Evolutionary conservation across 345 rosid species (phyloP).

Genomic region (Salix caprea): DNA sequence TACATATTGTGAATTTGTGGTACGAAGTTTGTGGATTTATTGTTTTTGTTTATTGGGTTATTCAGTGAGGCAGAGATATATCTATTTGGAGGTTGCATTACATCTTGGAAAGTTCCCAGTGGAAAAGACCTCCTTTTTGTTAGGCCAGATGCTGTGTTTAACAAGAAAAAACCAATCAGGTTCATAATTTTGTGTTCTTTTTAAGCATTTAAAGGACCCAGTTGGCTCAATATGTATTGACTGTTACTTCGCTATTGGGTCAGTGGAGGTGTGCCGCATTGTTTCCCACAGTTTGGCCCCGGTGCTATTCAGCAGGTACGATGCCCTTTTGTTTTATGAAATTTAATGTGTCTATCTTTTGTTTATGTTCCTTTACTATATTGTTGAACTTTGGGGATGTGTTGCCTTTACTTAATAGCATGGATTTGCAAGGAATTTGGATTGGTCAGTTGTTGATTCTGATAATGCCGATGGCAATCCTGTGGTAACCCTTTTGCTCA

Average conservation of each 20-base stretch:
- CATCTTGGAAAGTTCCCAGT: slow-evolving; percentile 76
- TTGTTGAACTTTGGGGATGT: slow-evolving; percentile 15
- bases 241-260: slow-evolving; percentile 15
- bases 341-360: background rate
- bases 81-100: slow-evolving; percentile 78
- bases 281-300: slow-evolving; percentile 98
- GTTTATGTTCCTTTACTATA: background rate
- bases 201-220: background rate
- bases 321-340: background rate
- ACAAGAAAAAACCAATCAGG: slow-evolving; percentile 90
- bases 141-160: slow-evolving; percentile 92
- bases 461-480: slow-evolving; percentile 59
- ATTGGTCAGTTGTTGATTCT: slow-evolving; percentile 74
- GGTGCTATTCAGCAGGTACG: slow-evolving; percentile 82
- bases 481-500: slow-evolving; percentile 66
- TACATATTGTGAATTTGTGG: background rate
- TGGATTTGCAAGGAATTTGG: slow-evolving; percentile 94
- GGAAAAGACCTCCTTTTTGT: slow-evolving; percentile 87
- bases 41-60: background rate
- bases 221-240: background rate
- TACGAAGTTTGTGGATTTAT: background rate
- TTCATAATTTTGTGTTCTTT: slow-evolving; percentile 12
- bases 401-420: slow-evolving; percentile 43
- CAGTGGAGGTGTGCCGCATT: slow-evolving; percentile 96
- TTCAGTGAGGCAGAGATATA: slow-evolving; percentile 88